Conservation (phyloP, 352 stramenopile species). For the Pythium aristosporum region DNA sequence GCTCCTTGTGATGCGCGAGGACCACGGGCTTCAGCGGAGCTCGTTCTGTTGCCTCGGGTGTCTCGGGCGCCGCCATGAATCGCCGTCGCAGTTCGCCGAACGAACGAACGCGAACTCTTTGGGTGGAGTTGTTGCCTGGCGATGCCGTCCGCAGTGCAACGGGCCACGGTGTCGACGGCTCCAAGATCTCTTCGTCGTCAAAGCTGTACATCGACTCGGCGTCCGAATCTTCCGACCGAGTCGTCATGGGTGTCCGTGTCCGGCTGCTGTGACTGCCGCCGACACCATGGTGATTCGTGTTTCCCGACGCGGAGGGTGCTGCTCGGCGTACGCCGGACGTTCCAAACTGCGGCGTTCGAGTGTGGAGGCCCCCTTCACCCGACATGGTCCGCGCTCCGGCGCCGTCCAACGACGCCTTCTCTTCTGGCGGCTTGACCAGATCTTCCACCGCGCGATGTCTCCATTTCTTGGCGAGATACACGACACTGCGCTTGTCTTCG, state of each 20-base stretch:
- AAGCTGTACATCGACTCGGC: conserved; percentile 54
- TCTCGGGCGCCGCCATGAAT: conserved; percentile 19
- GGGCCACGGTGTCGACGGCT: conserved; percentile 49
- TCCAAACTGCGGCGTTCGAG: conserved; percentile 9
- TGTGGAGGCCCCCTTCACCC: background rate
- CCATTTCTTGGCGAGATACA: conserved; percentile 81
- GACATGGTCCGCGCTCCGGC: background rate
- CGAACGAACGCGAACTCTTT: conserved; percentile 8
- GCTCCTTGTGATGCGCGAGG: conserved; percentile 20
- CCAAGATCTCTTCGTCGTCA: conserved; percentile 59
- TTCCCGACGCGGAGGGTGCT: conserved; percentile 13
- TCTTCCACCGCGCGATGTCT: conserved; percentile 55
- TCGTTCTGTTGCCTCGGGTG: background rate
- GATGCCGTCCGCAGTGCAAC: conserved; percentile 3
- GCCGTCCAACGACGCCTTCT: conserved; percentile 13
- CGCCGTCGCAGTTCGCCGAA: conserved; percentile 29
- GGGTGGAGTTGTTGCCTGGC: conserved; percentile 14
- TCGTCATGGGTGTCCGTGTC: conserved; percentile 32
- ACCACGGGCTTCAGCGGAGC: conserved; percentile 28
- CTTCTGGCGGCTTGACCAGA: conserved; percentile 49
- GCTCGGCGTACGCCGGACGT: conserved; percentile 9
- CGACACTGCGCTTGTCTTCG: conserved; percentile 70
- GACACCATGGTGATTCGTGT: background rate
- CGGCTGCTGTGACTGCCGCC: conserved; percentile 5
- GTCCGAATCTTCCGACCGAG: conserved; percentile 50